Base-by-base conservation (phyloP, 2,329 filamentous ascomycete genomes). In the Drechmeria coniospora region DNA sequence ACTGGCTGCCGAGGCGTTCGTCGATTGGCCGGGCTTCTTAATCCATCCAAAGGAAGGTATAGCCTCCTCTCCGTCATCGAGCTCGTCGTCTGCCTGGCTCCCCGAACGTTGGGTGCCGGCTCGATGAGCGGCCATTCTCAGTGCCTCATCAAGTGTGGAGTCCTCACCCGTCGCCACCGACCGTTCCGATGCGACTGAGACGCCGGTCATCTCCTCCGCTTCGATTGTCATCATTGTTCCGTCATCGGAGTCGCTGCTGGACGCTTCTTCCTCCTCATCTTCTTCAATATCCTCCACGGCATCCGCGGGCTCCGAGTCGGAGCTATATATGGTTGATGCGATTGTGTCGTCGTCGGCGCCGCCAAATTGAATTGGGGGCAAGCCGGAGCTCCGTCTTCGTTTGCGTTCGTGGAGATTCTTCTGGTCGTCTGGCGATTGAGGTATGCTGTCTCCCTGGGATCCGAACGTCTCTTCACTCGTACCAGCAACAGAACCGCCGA, bases 211-310 rank as follows among this genome's bases (percentile, higher is more conserved):
- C 40, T 86, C 79, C 31, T 90, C 80, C 12, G 80, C 63, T 33
- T 87, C 81, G 24, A 92, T 59, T 20, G 76, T 87, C 74, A 86
- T 82, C 50, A 81, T 77, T 1, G 80, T 86, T 17, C 74, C 78
- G 37, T 81, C 78, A 27, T 77, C 75, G 23, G 81, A 77, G 35
- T 79, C 67, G 7, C 62, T 67, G 15, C 59, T 62, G 2, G 51
- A 54, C 20, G 61, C 39, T 36, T 56, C 49, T 36, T 56, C 49
- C 5, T 53, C 53, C 14, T 63, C 59, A 15, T 69, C 64, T 23
- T 65, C 65, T 5, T 64, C 60, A n/a, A 65, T 56, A 33, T 71
- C 68, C 13, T 64, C 62, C 2, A 68, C 53, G 9, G 55, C 63
- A 40, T 70, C 67, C 14, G 59, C 66, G 30, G 56, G 53, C 36